Evolutionary conservation across 2,329 filamentous ascomycete genomes (phyloP), one percentile per base, ranked within the genome.

Genomic region (Meredithiella fracta): DNA sequence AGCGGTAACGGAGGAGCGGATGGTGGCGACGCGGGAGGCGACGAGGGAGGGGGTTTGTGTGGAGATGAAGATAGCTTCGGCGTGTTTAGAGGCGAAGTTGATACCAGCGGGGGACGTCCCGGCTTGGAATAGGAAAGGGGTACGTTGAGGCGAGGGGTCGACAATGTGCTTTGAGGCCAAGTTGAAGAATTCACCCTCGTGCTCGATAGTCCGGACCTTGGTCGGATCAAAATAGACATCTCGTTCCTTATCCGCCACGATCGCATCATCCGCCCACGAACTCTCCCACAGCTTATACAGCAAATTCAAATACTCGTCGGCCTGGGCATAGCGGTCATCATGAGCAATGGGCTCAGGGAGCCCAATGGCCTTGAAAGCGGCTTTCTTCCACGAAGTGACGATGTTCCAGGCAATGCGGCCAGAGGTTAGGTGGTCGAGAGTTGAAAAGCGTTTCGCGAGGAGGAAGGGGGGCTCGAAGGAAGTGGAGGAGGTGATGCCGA

Each of bases 381-480:
- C 72, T 62, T 82, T 81, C 63, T 79, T 79, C 65, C 66, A 68
- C 0, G 63, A 65, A 8, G 79, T 83, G 0, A 85, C 80, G 20
- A 84, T 81, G 59, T 84, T 84, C 80, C 80, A 82, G 0, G 77
- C 79, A 34, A 83, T 72, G 0, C 80, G 69, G 0, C 79, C 80
- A 2, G 72, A 68, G 0, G 80, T 83, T 47, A 83, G 67, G 63
- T 83, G 79, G 58, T 83, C 79, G 0, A 83, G 64, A 0, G 77
- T 80, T 0, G 77, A 80, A 55, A 83, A 80, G 0, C 78, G 69
- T 63, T 80, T 80, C 0, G 79, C 80, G 0, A 83, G 67, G 1
- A 81, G 64, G 58, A 80, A 83, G 0, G 79, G 79, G 0, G 76
- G 75, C 59, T 82, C 78, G 57, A 80, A 83, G 0, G 77, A 77